Evolutionary conservation across 2,329 filamentous ascomycete genomes (phyloP).

Genomic region (Cercospora brassicicola): DNA sequence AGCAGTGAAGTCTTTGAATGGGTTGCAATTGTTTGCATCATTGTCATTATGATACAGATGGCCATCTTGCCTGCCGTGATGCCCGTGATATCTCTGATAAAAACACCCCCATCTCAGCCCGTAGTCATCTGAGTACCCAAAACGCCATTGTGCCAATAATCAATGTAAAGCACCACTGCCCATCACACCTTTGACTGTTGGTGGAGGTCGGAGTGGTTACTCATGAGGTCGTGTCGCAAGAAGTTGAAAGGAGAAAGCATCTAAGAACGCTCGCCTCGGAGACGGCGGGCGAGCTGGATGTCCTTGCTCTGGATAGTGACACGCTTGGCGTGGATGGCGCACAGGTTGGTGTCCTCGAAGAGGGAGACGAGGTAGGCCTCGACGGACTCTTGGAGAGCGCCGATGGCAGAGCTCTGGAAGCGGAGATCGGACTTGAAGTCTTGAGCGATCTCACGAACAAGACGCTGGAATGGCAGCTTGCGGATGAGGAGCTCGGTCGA

Average conservation of each 20-base stretch:
- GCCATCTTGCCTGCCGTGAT: constrained; percentile 16
- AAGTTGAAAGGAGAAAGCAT: constrained; percentile 30
- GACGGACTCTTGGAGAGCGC: constrained; percentile 90
- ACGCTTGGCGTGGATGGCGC: constrained; percentile 93
- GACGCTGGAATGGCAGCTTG: constrained; percentile 76
- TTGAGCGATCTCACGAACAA: constrained; percentile 74
- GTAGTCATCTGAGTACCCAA: constrained; percentile 27
- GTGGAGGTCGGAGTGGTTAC: constrained; percentile 35
- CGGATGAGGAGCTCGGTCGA: constrained; percentile 81
- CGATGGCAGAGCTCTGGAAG: constrained; percentile 95
- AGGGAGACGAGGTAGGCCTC: constrained; percentile 94
- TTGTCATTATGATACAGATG: constrained; percentile 44
- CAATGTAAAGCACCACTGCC: constrained; percentile 32
- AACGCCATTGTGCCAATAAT: constrained; percentile 24
- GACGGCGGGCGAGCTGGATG: constrained; percentile 77
- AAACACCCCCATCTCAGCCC: constrained; percentile 32
- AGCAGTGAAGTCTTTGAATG: constrained; percentile 24
- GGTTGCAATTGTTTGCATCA: constrained; percentile 36
- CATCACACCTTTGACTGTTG: constrained; percentile 34
- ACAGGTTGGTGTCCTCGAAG: constrained; percentile 95
- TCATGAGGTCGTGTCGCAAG: constrained; percentile 27
- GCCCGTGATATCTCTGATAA: constrained; percentile 38
- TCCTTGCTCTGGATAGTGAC: constrained; percentile 93
- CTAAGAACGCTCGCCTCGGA: constrained; percentile 57
- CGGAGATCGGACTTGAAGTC: constrained; percentile 69